A percentile compares a stretch with the other conserved stretches of the same genome.
Conservation (phyloP, 2,329 filamentous ascomycete genomes). For the Amauroascus verrucosus region DNA sequence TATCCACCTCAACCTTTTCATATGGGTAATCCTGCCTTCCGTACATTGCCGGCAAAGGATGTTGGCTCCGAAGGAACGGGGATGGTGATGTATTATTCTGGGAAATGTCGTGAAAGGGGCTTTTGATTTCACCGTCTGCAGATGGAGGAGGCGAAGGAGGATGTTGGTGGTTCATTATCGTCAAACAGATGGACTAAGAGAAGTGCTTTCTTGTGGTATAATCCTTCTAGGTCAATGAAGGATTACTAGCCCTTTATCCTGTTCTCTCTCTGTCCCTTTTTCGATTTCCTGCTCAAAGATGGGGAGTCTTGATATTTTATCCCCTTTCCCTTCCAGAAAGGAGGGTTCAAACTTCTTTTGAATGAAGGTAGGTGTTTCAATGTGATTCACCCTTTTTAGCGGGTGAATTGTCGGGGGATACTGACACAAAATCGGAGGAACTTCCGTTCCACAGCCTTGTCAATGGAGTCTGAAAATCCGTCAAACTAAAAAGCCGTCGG, state of each 20-base stretch:
- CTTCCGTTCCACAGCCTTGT: neutral
- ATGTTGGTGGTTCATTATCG: constrained; percentile 15
- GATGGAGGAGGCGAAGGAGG: constrained; percentile 17
- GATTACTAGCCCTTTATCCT: neutral
- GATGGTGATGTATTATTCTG: constrained; percentile 8
- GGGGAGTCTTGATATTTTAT: neutral
- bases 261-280: neutral
- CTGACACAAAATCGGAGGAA: no score
- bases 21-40: constrained; percentile 6
- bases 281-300: neutral
- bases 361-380: neutral
- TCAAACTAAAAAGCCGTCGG: neutral
- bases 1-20: constrained; percentile 7
- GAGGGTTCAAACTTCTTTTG: constrained; percentile 5
- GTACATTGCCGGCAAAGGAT: constrained; percentile 9
- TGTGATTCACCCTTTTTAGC: neutral
- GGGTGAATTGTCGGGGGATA: neutral
- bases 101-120: constrained; percentile 6
- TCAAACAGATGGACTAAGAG: constrained; percentile 3
- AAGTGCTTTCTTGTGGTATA: neutral
- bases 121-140: constrained; percentile 15
- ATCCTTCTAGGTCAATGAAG: neutral
- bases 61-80: constrained; percentile 7
- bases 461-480: no score
- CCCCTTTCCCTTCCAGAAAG: neutral